phyloP scores from a whole-genome alignment of 306 rosid genomes.

The Prunus campanulata region DNA sequence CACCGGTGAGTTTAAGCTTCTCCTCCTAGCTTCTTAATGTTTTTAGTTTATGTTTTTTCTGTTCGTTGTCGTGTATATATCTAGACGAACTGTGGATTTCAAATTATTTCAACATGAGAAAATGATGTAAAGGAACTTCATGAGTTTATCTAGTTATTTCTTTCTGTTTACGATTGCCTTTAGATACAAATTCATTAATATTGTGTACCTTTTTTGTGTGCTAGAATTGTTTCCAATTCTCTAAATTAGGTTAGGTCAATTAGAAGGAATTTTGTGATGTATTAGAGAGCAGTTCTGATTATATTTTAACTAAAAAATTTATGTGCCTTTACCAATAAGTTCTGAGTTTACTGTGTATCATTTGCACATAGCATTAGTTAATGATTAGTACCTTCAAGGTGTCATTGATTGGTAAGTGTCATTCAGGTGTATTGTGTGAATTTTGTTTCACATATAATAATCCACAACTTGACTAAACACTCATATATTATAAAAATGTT shows the following conservation, averaged over 20 bases:
- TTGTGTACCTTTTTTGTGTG: background rate
- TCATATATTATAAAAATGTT: too few relatives aligned
- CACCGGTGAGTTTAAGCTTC: background rate
- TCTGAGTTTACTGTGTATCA: background rate
- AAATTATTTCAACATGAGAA: background rate
- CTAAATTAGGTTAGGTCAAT: background rate
- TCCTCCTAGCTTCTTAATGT: background rate
- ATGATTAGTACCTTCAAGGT: too few relatives aligned
- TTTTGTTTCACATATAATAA: too few relatives aligned
- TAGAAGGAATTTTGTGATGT: background rate
- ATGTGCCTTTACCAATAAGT: background rate
- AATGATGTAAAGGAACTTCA: background rate
- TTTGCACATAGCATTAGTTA: background rate
- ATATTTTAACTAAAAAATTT: background rate
- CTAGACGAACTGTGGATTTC: background rate
- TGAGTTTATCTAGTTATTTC: background rate
- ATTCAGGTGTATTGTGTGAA: too few relatives aligned
- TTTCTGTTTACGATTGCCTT: background rate
- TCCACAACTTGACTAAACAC: background rate
- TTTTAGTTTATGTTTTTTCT: background rate
- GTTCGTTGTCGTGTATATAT: background rate
- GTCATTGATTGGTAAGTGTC: too few relatives aligned
- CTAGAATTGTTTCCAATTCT: background rate
- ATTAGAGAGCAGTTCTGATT: background rate
- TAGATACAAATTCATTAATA: background rate